Conservation (phyloP, 208 protist species). For the Crithidia expoeki region DNA sequence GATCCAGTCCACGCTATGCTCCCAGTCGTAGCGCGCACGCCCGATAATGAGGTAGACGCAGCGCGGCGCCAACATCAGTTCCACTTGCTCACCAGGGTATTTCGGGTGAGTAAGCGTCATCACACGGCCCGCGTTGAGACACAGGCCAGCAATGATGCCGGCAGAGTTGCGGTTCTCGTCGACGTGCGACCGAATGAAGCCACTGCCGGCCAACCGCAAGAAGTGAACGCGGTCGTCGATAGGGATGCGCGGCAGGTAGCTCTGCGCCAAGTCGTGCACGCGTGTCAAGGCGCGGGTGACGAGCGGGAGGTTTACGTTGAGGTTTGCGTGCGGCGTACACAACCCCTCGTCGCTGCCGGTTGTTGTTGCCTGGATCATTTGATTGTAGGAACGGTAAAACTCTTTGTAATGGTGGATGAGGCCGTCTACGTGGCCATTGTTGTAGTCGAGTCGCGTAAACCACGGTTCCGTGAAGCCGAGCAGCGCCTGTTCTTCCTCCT, state of each 20-base stretch:
- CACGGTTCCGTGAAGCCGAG: conserved; percentile 61
- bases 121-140: conserved; percentile 68
- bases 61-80: conserved; percentile 80
- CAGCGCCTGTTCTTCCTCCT: conserved; percentile 66
- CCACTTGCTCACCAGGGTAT: conserved; percentile 62
- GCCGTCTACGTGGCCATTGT: conserved; percentile 74
- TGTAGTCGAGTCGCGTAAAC: conserved; percentile 78
- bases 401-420: conserved; percentile 90
- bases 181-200: conserved; percentile 82
- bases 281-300: conserved; percentile 46
- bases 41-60: conserved; percentile 75
- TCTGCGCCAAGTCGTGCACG: conserved; percentile 45
- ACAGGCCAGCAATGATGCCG: conserved; percentile 78
- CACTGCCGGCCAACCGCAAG: conserved; percentile 69
- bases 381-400: conserved; percentile 81
- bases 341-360: conserved; percentile 20
- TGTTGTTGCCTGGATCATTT: conserved; percentile 40
- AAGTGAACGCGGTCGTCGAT: conserved; percentile 89
- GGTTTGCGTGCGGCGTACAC: conserved; percentile 30
- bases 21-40: conserved; percentile 83
- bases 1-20: conserved; percentile 84
- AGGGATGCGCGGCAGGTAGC: conserved; percentile 68
- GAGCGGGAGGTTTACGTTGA: conserved; percentile 30
- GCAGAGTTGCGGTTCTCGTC: conserved; percentile 86
- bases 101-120: conserved; percentile 84